phyloP scores from a whole-genome alignment of 352 stramenopile genomes.

The Peronospora tabacina region DNA sequence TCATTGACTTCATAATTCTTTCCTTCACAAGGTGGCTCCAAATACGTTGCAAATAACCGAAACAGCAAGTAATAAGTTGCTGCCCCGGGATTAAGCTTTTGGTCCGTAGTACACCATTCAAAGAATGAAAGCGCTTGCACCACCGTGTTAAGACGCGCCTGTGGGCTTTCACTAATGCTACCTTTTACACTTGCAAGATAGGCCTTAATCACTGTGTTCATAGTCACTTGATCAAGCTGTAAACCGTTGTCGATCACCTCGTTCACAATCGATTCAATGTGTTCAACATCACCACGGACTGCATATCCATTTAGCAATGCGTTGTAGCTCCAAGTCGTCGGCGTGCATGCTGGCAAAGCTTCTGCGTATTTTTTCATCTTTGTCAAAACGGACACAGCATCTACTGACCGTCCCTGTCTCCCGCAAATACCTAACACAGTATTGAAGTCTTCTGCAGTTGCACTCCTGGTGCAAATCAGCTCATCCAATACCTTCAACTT shows the following conservation, averaged over 20 bases:
- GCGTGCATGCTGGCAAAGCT: constrained; percentile 12
- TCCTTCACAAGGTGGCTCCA: constrained; percentile 15
- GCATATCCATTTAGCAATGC: constrained; percentile 42
- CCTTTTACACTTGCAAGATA: constrained; percentile 18
- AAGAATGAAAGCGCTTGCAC: constrained; percentile 29
- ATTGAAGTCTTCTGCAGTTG: constrained; percentile 29
- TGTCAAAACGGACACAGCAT: constrained; percentile 29
- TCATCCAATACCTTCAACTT: constrained; percentile 33
- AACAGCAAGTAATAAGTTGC: constrained; percentile 49
- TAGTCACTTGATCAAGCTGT: constrained; percentile 31
- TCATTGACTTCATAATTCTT: not conserved
- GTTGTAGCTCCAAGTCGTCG: constrained; percentile 36
- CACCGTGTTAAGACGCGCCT: constrained; percentile 18
- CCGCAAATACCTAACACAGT: constrained; percentile 33
- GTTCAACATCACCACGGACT: constrained; percentile 19
- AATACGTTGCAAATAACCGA: constrained; percentile 41
- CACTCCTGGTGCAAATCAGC: constrained; percentile 21
- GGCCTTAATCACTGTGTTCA: constrained; percentile 50
- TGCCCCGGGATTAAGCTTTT: constrained; percentile 22
- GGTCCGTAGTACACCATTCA: constrained; percentile 26
- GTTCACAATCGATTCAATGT: constrained; percentile 29
- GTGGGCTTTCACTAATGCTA: constrained; percentile 4
- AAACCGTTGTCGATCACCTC: constrained; percentile 31
- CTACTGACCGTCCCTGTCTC: constrained; percentile 21
- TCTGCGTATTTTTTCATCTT: constrained; percentile 30